These are phyloP conservation scores for Mimosa pudica DNA, from an alignment of 306 rosid species.

Conservation along the genomic window DNA sequence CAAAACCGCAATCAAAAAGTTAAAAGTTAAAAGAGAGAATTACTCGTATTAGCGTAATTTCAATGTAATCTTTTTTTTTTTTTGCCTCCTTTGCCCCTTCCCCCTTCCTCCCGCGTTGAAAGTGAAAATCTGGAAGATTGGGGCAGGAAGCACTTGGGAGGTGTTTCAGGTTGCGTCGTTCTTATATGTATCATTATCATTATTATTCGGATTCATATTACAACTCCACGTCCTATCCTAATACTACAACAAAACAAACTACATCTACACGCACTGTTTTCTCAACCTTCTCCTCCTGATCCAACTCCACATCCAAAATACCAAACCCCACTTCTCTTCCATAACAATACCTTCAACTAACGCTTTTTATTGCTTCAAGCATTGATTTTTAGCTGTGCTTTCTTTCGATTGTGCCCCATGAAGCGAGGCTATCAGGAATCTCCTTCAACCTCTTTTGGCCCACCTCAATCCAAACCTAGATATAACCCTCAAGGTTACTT, in stretches of 20 bases:
- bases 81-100: no score
- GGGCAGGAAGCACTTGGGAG: neutral
- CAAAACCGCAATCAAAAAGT: no score
- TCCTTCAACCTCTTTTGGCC: conserved; percentile 70
- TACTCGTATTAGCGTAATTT: neutral
- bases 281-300: neutral
- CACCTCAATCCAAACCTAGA: conserved; percentile 81
- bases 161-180: neutral
- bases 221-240: no score
- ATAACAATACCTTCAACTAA: neutral
- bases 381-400: neutral
- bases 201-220: no score
- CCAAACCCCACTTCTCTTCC: neutral
- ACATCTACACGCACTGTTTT: neutral
- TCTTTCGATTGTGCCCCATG: conserved; percentile 47
- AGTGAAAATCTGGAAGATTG: neutral
- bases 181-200: neutral
- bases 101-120: neutral
- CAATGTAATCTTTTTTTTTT: no score
- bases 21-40: no score
- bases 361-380: conserved; percentile 12
- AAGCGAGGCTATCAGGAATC: conserved; percentile 84
- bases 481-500: conserved; percentile 74
- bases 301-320: neutral
- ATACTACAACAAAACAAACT: neutral